Conservation (phyloP, 2,329 filamentous ascomycete species). For the Clonostachys chloroleuca region DNA sequence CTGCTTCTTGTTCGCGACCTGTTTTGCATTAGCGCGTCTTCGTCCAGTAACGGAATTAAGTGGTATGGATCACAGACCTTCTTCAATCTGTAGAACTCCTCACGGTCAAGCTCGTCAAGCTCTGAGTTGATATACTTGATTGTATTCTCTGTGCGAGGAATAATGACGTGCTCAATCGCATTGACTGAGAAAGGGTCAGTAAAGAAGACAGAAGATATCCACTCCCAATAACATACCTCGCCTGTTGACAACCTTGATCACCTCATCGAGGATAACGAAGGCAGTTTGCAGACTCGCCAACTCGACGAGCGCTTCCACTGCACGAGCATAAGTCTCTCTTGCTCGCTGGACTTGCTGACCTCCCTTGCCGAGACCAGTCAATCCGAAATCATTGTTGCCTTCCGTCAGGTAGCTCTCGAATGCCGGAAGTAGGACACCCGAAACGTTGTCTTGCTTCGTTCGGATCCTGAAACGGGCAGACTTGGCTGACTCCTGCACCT, state of each 20-base stretch:
- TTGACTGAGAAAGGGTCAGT: conserved; percentile 57
- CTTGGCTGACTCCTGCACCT: conserved; percentile 94
- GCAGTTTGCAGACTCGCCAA: conserved; percentile 93
- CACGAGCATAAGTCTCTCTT: conserved; percentile 90
- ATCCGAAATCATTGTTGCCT: conserved; percentile 89
- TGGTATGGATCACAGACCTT: conserved; percentile 44
- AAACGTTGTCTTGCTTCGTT: conserved; percentile 97
- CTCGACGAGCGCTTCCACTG: conserved; percentile 93
- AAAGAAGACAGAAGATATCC: conserved; percentile 7
- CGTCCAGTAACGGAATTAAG: not conserved
- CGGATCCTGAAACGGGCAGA: conserved; percentile 88
- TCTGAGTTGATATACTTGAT: conserved; percentile 99
- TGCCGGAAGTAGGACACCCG: conserved; percentile 86
- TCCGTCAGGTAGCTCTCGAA: conserved; percentile 91
- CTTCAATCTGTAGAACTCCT: conserved; percentile 97
- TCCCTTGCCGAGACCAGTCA: conserved; percentile 94
- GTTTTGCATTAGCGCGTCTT: not conserved
- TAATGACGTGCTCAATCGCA: conserved; percentile 95
- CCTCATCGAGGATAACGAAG: conserved; percentile 96
- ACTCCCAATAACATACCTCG: conserved; percentile 52
- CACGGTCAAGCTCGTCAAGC: conserved; percentile 92
- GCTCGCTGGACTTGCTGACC: conserved; percentile 95
- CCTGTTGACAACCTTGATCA: conserved; percentile 98
- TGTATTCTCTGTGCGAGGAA: conserved; percentile 97
- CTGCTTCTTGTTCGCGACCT: conserved; percentile 79